Evolutionary conservation across 305 asterid genomes (phyloP).

Genomic region (Fraxinus albicans): DNA sequence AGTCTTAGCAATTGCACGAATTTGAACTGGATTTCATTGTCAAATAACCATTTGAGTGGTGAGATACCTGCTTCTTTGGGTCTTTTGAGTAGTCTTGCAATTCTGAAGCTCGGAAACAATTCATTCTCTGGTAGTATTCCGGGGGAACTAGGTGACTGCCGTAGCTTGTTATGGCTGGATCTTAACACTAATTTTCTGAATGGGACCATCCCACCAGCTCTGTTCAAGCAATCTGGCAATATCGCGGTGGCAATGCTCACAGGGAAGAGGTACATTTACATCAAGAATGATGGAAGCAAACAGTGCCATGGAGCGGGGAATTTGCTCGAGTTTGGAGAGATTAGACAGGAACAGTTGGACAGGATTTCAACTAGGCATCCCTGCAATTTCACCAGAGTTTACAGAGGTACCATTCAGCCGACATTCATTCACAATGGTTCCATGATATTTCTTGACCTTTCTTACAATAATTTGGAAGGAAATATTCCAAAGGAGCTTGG

Average conservation of each 20-base stretch:
- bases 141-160: slow-evolving; percentile 66
- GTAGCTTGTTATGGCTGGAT: slow-evolving; percentile 84
- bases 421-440: slow-evolving; percentile 90
- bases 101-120: slow-evolving; percentile 59
- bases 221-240: slow-evolving; percentile 85
- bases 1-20: slow-evolving; percentile 60
- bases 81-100: slow-evolving; percentile 43
- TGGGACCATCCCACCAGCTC: slow-evolving; percentile 66
- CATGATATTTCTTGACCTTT: slow-evolving; percentile 88
- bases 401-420: slow-evolving; percentile 62
- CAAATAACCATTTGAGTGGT: slow-evolving; percentile 51
- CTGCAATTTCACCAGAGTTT: slow-evolving; percentile 70
- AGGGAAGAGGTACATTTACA: slow-evolving; percentile 61
- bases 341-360: slow-evolving; percentile 61
- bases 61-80: slow-evolving; percentile 67
- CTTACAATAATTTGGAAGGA: slow-evolving; percentile 70
- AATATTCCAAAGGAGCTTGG: slow-evolving; percentile 91
- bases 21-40: slow-evolving; percentile 68
- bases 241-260: slow-evolving; percentile 61
- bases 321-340: slow-evolving; percentile 87
- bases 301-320: slow-evolving; percentile 94
- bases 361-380: slow-evolving; percentile 72
- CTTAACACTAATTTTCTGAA: slow-evolving; percentile 57
- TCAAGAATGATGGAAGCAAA: slow-evolving; percentile 79
- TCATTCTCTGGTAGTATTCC: slow-evolving; percentile 61